These are phyloP conservation scores for Pyricularia sp. DNA, from an alignment of 2,329 filamentous ascomycete species.

Conservation along the genomic window DNA sequence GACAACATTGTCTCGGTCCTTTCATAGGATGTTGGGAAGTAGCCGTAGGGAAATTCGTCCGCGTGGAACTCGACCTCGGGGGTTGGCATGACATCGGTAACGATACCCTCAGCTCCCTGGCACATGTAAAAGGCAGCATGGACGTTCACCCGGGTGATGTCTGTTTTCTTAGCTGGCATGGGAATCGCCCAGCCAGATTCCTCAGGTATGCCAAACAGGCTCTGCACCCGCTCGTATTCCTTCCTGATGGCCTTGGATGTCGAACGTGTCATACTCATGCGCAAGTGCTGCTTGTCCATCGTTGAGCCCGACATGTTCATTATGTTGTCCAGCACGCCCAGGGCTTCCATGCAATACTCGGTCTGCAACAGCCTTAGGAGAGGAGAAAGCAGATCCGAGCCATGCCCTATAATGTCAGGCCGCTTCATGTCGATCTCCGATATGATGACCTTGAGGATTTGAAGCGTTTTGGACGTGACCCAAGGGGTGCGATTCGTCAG, in stretches of 20 bases:
- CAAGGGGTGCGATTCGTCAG: constrained; percentile 81
- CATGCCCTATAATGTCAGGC: constrained; percentile 79
- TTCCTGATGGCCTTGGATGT: constrained; percentile 81
- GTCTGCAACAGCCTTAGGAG: constrained; percentile 83
- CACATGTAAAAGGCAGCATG: constrained; percentile 96
- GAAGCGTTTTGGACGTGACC: constrained; percentile 91
- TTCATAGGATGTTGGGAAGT: constrained; percentile 57
- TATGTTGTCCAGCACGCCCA: constrained; percentile 88
- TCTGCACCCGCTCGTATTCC: constrained; percentile 90
- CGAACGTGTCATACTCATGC: constrained; percentile 95
- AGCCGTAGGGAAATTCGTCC: constrained; percentile 78
- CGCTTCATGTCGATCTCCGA: constrained; percentile 90
- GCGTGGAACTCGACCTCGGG: constrained; percentile 87
- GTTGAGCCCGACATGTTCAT: constrained; percentile 89
- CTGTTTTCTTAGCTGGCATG: constrained; percentile 81
- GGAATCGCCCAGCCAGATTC: constrained; percentile 95
- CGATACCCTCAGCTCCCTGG: constrained; percentile 53
- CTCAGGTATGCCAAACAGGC: constrained; percentile 92
- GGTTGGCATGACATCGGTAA: constrained; percentile 55
- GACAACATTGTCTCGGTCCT: constrained; percentile 90
- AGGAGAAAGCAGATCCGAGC: constrained; percentile 90
- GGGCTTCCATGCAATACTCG: constrained; percentile 84
- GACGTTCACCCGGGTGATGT: constrained; percentile 80
- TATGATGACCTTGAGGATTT: constrained; percentile 74
- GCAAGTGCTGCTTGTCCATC: constrained; percentile 86